These are phyloP conservation scores for Pseudodiploospora longispora DNA, from an alignment of 2,329 filamentous ascomycete genomes.

Conservation along the genomic window DNA sequence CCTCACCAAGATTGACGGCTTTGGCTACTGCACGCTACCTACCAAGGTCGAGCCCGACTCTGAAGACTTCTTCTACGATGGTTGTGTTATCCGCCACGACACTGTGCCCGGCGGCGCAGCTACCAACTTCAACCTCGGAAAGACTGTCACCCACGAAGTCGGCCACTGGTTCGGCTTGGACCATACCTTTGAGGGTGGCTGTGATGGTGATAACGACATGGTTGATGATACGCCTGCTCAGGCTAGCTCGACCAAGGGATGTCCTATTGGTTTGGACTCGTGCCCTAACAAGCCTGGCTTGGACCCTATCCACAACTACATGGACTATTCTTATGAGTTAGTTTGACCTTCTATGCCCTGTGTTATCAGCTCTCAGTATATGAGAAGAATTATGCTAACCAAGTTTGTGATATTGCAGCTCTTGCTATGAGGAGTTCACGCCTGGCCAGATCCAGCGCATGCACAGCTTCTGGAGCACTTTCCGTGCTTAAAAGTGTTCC, in stretches of 20 bases:
- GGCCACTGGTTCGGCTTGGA: conserved; percentile 38
- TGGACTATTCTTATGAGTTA: conserved; percentile 18
- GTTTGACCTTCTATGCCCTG: not conserved
- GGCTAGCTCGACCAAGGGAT: conserved; percentile 18
- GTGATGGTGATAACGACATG: conserved; percentile 23
- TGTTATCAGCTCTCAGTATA: not conserved
- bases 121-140: conserved; percentile 21
- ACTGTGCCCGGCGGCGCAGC: conserved; percentile 14
- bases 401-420: not conserved
- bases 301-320: conserved; percentile 21
- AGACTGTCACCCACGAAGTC: conserved; percentile 26
- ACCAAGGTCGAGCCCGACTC: conserved; percentile 14
- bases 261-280: conserved; percentile 21
- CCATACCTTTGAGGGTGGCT: conserved; percentile 34
- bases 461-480: conserved; percentile 5
- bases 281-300: conserved; percentile 17
- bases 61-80: conserved; percentile 8
- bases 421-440: conserved; percentile 10
- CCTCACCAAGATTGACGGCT: conserved; percentile 16
- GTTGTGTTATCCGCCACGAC: conserved; percentile 12
- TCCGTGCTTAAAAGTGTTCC: not conserved
- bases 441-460: conserved; percentile 10
- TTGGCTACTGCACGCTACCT: conserved; percentile 36
- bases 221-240: conserved; percentile 31
- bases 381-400: not conserved